Percentiles rank a stretch among this genome's conserved stretches.
Conservation (phyloP, 352 stramenopile species). For the Phytophthora pisi region DNA sequence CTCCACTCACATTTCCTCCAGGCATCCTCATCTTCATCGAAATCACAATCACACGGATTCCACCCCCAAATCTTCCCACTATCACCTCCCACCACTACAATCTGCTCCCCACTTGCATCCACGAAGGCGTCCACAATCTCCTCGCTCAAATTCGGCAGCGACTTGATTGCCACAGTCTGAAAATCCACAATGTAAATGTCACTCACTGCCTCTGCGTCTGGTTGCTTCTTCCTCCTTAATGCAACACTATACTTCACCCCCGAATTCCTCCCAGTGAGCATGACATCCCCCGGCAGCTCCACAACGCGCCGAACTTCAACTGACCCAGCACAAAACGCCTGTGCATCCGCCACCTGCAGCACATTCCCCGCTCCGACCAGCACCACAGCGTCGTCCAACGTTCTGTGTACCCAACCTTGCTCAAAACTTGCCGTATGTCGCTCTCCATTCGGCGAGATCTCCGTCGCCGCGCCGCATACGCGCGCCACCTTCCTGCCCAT, state of each 20-base stretch:
- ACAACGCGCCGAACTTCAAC: constrained; percentile 7
- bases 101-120: constrained; percentile 11
- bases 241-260: constrained; percentile 2
- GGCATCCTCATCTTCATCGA: neutral
- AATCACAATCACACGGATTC: constrained; percentile 6
- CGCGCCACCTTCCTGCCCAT: constrained; percentile 13
- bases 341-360: constrained; percentile 18
- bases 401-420: constrained; percentile 3
- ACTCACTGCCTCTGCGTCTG: neutral
- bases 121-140: constrained; percentile 23
- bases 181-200: constrained; percentile 24
- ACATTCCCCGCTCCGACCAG: constrained; percentile 4
- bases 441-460: constrained; percentile 17
- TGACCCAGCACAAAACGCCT: constrained; percentile 19
- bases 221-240: constrained; percentile 3
- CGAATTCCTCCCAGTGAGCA: constrained; percentile 1
- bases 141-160: constrained; percentile 12
- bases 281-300: constrained; percentile 13
- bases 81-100: constrained; percentile 18
- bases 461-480: constrained; percentile 11
- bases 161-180: constrained; percentile 6
- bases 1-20: constrained; percentile 7
- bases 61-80: constrained; percentile 12
- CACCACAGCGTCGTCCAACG: constrained; percentile 6
- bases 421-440: neutral